Base-by-base conservation (phyloP, 1,139 yeast species). In the Scheffersomyces lignicola region DNA sequence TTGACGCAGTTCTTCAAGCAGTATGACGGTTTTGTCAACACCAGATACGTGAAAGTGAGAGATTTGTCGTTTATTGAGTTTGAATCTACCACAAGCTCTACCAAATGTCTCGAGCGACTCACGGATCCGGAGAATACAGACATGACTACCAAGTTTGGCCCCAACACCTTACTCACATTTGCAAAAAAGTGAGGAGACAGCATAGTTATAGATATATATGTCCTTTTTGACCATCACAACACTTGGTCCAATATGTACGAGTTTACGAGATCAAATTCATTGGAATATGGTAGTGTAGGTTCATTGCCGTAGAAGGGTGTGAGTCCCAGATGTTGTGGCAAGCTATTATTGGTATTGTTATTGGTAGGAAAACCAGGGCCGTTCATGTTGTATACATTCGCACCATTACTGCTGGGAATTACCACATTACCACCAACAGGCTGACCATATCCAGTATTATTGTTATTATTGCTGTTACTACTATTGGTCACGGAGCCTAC, bases 41-140 rank as follows among this genome's bases (percentile, higher is more conserved):
- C 82, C 1, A 76, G 95, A 36, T 61, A 79, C 33, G 88, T 92
- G 23, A 69, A 74, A 3, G 77, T 80, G 2, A 72, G 88, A 32
- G 73, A 76, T 29, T 75, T 92, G 36, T 95, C 94, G 6, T 84
- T 92, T 56, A 74, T 92, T 9, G 97, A 92, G 49, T 92, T 81
- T 54, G 80, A 75, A 23, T 60, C 65, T 5, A 82, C 78, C 18
- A 58, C 47, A 1, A 29, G 35, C 15, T 57, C 74, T 1, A 57
- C 58, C 1, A 34, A 32, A 12, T 61, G 65, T 34, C 49, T 64
- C 29, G 39, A 45, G 11, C 24, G 29, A 6, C 27, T 45, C 3
- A 44, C 45, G 5, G 20, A 34, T 11, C 32, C 27, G 2, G 37
- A 40, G 5, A 8, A 8, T 20, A 8, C 8, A 20, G 8, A 8